These are phyloP conservation scores for Magnolia changhungtana DNA, from an alignment of 164 flowering plant species.

Conservation along the genomic window DNA sequence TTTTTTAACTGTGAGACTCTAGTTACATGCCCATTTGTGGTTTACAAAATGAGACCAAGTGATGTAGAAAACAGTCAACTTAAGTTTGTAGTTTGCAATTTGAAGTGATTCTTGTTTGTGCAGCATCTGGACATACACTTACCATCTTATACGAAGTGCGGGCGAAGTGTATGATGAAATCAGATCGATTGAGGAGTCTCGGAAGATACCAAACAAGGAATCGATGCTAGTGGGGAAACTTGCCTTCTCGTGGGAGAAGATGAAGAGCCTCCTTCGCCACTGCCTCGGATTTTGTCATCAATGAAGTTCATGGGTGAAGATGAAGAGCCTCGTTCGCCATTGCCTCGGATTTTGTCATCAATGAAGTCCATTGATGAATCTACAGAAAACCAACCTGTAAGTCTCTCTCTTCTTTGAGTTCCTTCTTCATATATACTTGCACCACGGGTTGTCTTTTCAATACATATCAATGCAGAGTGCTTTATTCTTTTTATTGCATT, in stretches of 20 bases:
- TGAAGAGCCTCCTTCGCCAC: background rate
- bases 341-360: slow-evolving; percentile 19
- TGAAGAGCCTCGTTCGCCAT: background rate
- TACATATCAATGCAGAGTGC: background rate
- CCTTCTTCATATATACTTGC: background rate
- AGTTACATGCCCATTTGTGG: background rate
- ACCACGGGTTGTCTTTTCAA: background rate
- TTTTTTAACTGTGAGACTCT: background rate
- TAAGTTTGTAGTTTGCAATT: background rate
- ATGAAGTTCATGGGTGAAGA: slow-evolving; percentile 24
- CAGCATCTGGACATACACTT: slow-evolving; percentile 94
- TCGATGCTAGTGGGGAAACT: slow-evolving; percentile 39
- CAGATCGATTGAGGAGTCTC: slow-evolving; percentile 21
- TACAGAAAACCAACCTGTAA: slow-evolving; percentile 33
- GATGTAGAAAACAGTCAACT: too few relatives aligned
- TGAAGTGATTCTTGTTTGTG: slow-evolving; percentile 9
- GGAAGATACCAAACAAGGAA: slow-evolving; percentile 44
- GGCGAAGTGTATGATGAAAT: slow-evolving; percentile 29
- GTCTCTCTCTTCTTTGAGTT: slow-evolving; percentile 4
- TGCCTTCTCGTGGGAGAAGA: slow-evolving; percentile 44
- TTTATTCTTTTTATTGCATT: background rate
- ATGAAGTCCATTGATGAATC: slow-evolving; percentile 25
- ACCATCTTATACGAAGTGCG: slow-evolving; percentile 55
- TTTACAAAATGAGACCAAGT: background rate
- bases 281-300: slow-evolving; percentile 19